Evolutionary conservation across 352 stramenopile genomes (phyloP).

Genomic region (Phytophthora sansomeana): DNA sequence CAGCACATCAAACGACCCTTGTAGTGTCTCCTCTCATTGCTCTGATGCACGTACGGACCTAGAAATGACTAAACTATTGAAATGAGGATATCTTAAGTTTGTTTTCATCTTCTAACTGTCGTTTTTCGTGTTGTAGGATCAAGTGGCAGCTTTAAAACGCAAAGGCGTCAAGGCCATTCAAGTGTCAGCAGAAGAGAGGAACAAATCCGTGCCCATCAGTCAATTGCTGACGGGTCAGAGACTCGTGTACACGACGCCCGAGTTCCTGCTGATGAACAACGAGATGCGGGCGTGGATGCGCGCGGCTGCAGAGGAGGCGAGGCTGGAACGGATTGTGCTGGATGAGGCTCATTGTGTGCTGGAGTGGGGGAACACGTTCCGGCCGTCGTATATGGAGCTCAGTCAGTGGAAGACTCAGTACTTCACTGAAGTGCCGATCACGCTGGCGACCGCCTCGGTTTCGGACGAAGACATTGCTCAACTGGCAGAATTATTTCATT

Average conservation of each 20-base stretch:
- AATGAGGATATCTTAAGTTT: background rate
- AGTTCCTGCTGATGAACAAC: conserved; percentile 76
- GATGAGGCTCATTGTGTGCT: conserved; percentile 85
- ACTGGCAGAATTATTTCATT: conserved; percentile 60
- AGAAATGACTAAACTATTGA: background rate
- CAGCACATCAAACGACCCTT: conserved; percentile 52
- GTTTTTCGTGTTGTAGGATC: conserved; percentile 48
- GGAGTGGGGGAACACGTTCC: conserved; percentile 84
- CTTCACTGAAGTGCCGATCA: conserved; percentile 65
- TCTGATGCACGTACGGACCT: conserved; percentile 70
- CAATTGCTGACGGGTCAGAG: conserved; percentile 50
- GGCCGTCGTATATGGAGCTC: conserved; percentile 73
- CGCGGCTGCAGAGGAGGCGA: conserved; percentile 22
- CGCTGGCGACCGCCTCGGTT: conserved; percentile 76
- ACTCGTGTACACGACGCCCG: conserved; percentile 84
- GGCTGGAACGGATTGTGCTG: conserved; percentile 67
- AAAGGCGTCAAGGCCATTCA: conserved; percentile 63
- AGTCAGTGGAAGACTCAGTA: conserved; percentile 59
- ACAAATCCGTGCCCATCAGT: conserved; percentile 32
- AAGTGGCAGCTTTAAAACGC: conserved; percentile 69
- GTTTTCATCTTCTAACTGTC: conserved; percentile 8
- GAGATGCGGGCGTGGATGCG: conserved; percentile 62
- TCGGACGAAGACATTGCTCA: conserved; percentile 66
- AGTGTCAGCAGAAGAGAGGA: conserved; percentile 46
- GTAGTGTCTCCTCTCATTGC: conserved; percentile 81